phyloP scores from a whole-genome alignment of 495 filamentous ascomycete species.

The Aspergillus sparsus region DNA sequence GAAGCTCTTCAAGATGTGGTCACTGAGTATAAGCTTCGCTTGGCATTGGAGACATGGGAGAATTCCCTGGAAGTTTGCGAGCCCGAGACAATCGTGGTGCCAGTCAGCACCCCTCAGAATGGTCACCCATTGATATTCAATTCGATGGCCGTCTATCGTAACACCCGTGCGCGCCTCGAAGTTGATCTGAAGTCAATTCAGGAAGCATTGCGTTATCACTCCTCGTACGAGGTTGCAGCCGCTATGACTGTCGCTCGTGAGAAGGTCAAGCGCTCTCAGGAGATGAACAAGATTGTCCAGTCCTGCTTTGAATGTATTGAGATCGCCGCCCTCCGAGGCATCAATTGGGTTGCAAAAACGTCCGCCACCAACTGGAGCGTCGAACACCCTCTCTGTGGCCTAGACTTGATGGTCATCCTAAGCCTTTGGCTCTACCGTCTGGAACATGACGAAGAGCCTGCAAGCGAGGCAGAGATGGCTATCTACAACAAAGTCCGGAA shows the following conservation, averaged over 20 bases:
- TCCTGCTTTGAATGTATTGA: slow-evolving; percentile 98
- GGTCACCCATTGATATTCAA: slow-evolving; percentile 99
- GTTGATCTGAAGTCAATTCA: slow-evolving; percentile 95
- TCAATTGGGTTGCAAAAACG: slow-evolving; percentile 96
- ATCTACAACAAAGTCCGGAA: slow-evolving; percentile 96
- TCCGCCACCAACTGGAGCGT: slow-evolving; percentile 99
- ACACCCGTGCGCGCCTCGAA: slow-evolving; percentile 87
- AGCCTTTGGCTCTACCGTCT: slow-evolving; percentile 97
- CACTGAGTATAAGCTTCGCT: slow-evolving; percentile 95
- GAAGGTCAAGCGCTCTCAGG: slow-evolving; percentile 87
- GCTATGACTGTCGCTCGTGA: slow-evolving; percentile 94
- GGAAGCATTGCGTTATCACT: slow-evolving; percentile 95
- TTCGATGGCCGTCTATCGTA: slow-evolving; percentile 95
- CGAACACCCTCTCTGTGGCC: slow-evolving; percentile 93
- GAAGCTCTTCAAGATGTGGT: slow-evolving; percentile 95
- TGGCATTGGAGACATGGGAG: slow-evolving; percentile 97
- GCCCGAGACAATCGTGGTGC: slow-evolving; percentile 85
- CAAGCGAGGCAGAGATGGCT: slow-evolving; percentile 83
- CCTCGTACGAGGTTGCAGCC: slow-evolving; percentile 92
- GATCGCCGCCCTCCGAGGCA: slow-evolving; percentile 89
- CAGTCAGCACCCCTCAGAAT: slow-evolving; percentile 91
- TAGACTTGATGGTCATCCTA: slow-evolving; percentile 98
- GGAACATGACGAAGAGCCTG: slow-evolving; percentile 97
- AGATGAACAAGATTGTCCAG: slow-evolving; percentile 98
- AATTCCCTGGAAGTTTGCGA: slow-evolving; percentile 92